A percentile compares a stretch with the other conserved stretches of the same genome.
These are phyloP conservation scores for Hericium coralloides DNA, from an alignment of 768 basidiomycete genomes.

Conservation along the genomic window DNA sequence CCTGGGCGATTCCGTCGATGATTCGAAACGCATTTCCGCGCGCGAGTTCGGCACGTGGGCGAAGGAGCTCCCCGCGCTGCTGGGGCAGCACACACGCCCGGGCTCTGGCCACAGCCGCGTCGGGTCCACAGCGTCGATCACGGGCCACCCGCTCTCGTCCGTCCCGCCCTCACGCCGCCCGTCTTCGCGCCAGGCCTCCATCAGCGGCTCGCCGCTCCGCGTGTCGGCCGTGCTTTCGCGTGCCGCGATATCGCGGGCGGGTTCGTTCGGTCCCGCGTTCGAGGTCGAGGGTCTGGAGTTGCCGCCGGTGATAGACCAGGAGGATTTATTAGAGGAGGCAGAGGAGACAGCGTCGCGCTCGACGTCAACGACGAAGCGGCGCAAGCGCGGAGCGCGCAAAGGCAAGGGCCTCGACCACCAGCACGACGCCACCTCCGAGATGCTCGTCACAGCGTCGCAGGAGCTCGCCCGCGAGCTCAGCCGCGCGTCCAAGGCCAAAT, in stretches of 20 bases:
- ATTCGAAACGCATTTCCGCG: conserved; percentile 60
- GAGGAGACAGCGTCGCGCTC: conserved; percentile 27
- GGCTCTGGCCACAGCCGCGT: conserved; percentile 41
- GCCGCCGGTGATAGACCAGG: conserved; percentile 20
- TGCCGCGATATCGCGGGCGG: conserved; percentile 48
- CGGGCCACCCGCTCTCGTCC: conserved; percentile 52
- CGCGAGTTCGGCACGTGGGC: conserved; percentile 83
- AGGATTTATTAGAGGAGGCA: conserved; percentile 24
- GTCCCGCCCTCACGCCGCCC: conserved; percentile 65
- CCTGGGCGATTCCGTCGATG: conserved; percentile 54
- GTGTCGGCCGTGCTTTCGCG: conserved; percentile 47
- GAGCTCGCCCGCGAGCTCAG: conserved; percentile 79
- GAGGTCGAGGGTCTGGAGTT: conserved; percentile 14
- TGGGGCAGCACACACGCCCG: conserved; percentile 32
- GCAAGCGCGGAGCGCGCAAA: conserved; percentile 81
- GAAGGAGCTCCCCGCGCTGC: conserved; percentile 66
- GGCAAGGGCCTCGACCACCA: conserved; percentile 47
- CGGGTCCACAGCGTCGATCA: conserved; percentile 52
- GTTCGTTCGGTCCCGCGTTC: conserved; percentile 37
- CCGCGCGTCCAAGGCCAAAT: conserved; percentile 30
- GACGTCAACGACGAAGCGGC: conserved; percentile 66
- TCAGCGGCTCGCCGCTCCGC: conserved; percentile 31
- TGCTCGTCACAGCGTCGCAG: conserved; percentile 75
- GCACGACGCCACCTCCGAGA: conserved; percentile 27
- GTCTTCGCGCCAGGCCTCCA: conserved; percentile 53